Base-by-base conservation (phyloP, 1,284 basidiomycete genomes). In the Rhodotorula sp. region DNA sequence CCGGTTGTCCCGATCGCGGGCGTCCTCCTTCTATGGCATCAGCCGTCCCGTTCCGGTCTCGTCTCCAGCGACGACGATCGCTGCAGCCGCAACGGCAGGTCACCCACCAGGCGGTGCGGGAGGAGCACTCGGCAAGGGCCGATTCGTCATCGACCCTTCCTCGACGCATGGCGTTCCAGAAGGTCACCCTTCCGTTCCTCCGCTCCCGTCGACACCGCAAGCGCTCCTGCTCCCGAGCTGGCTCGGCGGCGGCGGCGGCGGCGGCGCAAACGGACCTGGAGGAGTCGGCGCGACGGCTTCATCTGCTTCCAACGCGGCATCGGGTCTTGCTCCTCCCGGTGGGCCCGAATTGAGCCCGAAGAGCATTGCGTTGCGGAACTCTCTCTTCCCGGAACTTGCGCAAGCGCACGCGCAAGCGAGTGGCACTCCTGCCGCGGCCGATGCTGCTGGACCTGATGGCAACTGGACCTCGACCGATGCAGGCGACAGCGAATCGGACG, bases 381-480 rank as follows among this genome's bases (percentile, higher is more conserved):
- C 73, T 23, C 70, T 76, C 63, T 76, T 76, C 61, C 75, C 75
- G 26, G 75, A 76, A 38, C 50, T 72, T 31, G 67, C 67, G 23
- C 61, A 45, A 23, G 66, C 34, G 47, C 50, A 43, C 7, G 28
- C 26, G 50, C 38, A 15, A n/a, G 45, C 59, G n/a, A 43, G 45
- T 1, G 16, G 23, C 34, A 55, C 14, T 16, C 38, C 45, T 3
- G 26, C 57, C 4, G 43, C 26, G 23, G 7, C 34, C 4, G 64
- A 49, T 23, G 65, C 26, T 7, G 67, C 43, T 21, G 60, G 54
- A 15, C 48, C 47, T 19, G 68, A 62, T 16, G 64, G 64, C 28
- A 64, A 67, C 14, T 55, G 52, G 23, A 67, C 66, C 23, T 56
- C 62, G 60, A 67, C 66, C 19, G 66, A 67, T 21, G 61, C 56